Evolutionary conservation across 139 green algal species (phyloP), one percentile per base, ranked within the genome.

Genomic region (Yamagishiella unicocca): DNA sequence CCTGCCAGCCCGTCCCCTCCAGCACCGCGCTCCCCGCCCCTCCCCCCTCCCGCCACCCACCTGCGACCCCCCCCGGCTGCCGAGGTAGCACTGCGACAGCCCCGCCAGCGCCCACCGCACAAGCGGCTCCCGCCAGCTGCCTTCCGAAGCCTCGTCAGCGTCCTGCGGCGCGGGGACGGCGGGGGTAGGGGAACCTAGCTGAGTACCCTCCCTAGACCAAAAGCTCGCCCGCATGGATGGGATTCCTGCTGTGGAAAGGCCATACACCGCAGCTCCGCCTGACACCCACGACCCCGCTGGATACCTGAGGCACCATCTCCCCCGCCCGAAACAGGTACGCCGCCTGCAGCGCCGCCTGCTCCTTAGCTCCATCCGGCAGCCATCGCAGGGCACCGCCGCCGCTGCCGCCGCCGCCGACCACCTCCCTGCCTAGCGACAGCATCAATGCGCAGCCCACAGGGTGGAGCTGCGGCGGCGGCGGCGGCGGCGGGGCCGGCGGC

Each of bases 41-140:
- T n/a, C n/a, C n/a, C 38, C 10, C 21, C 8, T 2, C 27, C 42
- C 50, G 55, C 70, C 70, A 17, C n/a, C 38, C 76, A 61, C 78
- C 37, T 62, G 50, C 46, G 53, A 27, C 4, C 33, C 40, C 35
- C 42, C 27, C 4, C 71, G 38, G 35, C 62, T 78, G 62, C 53
- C 82, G 43, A 66, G 38, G 50, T 93, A 91, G 19, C 58, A 68
- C 1, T 93, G 73, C n/a, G 88, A 66, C 46, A 95, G 83, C 0
- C 81, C 89, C 6, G 90, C 91, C 40, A 91, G 43, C 17, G 76
- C 81, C 93, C 93, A 95, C 14, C 93, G 85, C 5, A 90, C 92
- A 19, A 67, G 22, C 8, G 90, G 72, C 14, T 94, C 82, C 29
- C 84, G 50, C 93, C 93, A 96, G 6, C 79, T 72, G 29, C 64